Base-by-base conservation (phyloP, 257 asterid genomes). In the Catharanthus roseus region DNA sequence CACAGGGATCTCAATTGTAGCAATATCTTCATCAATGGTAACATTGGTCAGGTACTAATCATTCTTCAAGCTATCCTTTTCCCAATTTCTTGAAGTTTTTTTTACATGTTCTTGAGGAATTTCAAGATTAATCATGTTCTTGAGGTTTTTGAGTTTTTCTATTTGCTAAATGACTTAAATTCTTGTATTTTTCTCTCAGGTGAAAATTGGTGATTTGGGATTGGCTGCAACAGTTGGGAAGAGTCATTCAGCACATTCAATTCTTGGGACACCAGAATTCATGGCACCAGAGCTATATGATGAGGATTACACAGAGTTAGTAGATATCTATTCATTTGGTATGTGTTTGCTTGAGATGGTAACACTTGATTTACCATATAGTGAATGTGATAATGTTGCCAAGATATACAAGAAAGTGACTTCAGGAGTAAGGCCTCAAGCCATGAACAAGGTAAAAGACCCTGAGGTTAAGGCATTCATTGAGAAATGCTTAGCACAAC, bases 341-440 rank as follows among this genome's bases (percentile, higher is more conserved):
- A 87, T 88, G 97, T 90, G 97, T 77, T 73, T 90, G 82, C 89
- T 90, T 18, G 97, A 88, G 86, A 79, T 90, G 92, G 92, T 88
- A 67, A 87, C 96, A 0, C 82, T 79, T 0, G 96, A 90, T 77
- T 8, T 90, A 13, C 96, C 97, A 0, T 90, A 90, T 61, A 84
- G 77, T 2, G 96, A 88, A 58, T 90, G 97, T 41, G 91, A 84
- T 21, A 85, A 76, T 36, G 84, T 88, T 38, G 97, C 89, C 21
- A 82, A 84, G 84, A 86, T 90, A 44, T 88, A 86, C 89, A 90
- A 77, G 74, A 88, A 85, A 76, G 97, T 90, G 66, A 80, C 79
- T 10, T 79, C 87, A 11, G 97, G 97, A 72, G 76, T 75, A 53
- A 84, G 90, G 82, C 97, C 97, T 34, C 80, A 67, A 58, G 91